Evolutionary conservation across 345 rosid genomes (phyloP).

Genomic region (Citrus australasica): DNA sequence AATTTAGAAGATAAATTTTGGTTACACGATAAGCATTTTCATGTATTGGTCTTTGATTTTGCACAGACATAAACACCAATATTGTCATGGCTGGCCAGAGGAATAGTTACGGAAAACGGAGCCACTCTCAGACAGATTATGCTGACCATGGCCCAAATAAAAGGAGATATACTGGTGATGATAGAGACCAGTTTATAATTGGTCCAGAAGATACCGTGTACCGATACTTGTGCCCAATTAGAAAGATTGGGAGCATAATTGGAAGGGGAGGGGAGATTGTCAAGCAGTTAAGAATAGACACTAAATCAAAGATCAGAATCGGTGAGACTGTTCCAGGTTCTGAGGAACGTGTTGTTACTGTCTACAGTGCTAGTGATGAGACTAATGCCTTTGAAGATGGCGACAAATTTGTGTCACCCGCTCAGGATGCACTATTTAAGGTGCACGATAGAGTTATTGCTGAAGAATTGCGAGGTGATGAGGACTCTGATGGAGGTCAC

Average conservation of each 20-base stretch:
- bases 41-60: background rate
- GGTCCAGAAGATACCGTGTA: conserved; percentile 75
- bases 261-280: conserved; percentile 96
- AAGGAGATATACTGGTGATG: conserved; percentile 68
- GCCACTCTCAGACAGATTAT: conserved; percentile 69
- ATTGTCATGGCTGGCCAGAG: conserved; percentile 69
- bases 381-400: conserved; percentile 63
- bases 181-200: conserved; percentile 60
- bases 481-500: conserved; percentile 51
- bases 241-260: conserved; percentile 91
- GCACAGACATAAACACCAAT: conserved; percentile 12
- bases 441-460: conserved; percentile 83
- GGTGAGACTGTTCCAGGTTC: conserved; percentile 74
- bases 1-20: background rate
- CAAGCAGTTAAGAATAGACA: conserved; percentile 79
- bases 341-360: conserved; percentile 92
- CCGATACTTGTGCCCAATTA: conserved; percentile 76
- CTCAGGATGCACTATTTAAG: conserved; percentile 88
- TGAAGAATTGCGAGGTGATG: conserved; percentile 62
- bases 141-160: conserved; percentile 61
- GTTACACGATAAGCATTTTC: background rate
- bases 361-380: conserved; percentile 84
- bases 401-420: conserved; percentile 60
- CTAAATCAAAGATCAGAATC: conserved; percentile 81
- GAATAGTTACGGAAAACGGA: conserved; percentile 76